These are phyloP conservation scores for Adiantum capillusveneris DNA, from an alignment of 75 land plant genomes.

Conservation along the genomic window DNA sequence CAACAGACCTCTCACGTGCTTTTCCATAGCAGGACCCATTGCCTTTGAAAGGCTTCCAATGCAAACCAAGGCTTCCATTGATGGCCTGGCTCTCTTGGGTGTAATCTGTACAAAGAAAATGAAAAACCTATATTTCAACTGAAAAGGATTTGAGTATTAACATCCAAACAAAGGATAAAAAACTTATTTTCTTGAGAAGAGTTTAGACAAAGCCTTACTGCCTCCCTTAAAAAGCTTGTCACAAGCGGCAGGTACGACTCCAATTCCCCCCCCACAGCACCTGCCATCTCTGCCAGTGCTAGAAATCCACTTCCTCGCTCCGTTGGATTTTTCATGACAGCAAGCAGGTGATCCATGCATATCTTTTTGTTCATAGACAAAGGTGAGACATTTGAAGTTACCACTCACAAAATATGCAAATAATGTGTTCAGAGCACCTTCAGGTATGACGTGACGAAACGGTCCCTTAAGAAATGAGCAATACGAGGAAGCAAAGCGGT, in stretches of 20 bases:
- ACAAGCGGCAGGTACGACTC: conserved; percentile 74
- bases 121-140: too few species aligned
- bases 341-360: conserved; percentile 95
- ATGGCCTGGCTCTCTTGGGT: conserved; percentile 84
- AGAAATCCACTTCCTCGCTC: conserved; percentile 94
- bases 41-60: conserved; percentile 90
- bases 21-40: conserved; percentile 80
- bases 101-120: conserved; percentile 46
- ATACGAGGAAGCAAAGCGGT: conserved; percentile 95
- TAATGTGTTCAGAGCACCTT: conserved; percentile 32
- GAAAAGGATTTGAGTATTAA: not conserved
- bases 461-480: conserved; percentile 95
- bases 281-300: conserved; percentile 99
- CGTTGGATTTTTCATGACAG: conserved; percentile 71
- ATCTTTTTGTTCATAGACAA: conserved; percentile 37
- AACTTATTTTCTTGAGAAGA: conserved; percentile 3
- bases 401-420: not conserved
- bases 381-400: not conserved
- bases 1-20: conserved; percentile 68
- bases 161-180: conserved; percentile 2
- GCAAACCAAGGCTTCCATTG: conserved; percentile 85
- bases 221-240: conserved; percentile 73
- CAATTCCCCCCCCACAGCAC: conserved; percentile 91
- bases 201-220: conserved; percentile 37
- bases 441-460: conserved; percentile 92